Evolutionary conservation across 495 filamentous ascomycete species (phyloP).

Genomic region (Neurospora tetrasperma): DNA sequence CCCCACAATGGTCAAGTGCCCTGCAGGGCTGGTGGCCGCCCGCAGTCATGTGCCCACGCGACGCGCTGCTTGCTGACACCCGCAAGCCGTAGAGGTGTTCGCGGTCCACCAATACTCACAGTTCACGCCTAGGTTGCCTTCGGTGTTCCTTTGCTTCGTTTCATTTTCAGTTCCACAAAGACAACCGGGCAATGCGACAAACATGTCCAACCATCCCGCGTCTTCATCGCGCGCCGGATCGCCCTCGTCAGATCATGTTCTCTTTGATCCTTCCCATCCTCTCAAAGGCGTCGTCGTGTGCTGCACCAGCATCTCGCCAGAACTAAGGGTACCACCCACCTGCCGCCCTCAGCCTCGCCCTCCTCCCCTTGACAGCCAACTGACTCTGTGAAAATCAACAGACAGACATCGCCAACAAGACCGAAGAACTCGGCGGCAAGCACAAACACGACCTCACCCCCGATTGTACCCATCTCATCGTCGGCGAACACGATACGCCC

Average conservation of each 20-base stretch:
- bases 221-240: background rate
- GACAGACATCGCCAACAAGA: slow-evolving; percentile 59
- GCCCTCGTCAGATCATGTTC: slow-evolving; percentile 1
- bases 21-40: background rate
- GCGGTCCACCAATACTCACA: background rate
- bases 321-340: slow-evolving; percentile 56
- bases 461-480: slow-evolving; percentile 89
- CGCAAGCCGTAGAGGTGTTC: background rate
- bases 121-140: background rate
- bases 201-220: slow-evolving; percentile 1
- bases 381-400: slow-evolving; percentile 21
- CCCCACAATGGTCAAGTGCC: background rate
- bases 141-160: background rate
- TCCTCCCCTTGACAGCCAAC: slow-evolving; percentile 8
- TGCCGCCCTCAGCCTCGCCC: slow-evolving; percentile 7
- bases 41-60: background rate
- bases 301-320: slow-evolving; percentile 77
- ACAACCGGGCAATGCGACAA: background rate
- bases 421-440: slow-evolving; percentile 72
- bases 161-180: background rate
- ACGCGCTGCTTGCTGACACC: background rate
- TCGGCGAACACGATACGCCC: slow-evolving; percentile 73
- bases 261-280: slow-evolving; percentile 46
- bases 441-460: slow-evolving; percentile 88
- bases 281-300: slow-evolving; percentile 78